Percentiles rank a stretch among this genome's conserved stretches.
phyloP scores from a whole-genome alignment of 2,329 filamentous ascomycete genomes.

The Scedosporium boydii region DNA sequence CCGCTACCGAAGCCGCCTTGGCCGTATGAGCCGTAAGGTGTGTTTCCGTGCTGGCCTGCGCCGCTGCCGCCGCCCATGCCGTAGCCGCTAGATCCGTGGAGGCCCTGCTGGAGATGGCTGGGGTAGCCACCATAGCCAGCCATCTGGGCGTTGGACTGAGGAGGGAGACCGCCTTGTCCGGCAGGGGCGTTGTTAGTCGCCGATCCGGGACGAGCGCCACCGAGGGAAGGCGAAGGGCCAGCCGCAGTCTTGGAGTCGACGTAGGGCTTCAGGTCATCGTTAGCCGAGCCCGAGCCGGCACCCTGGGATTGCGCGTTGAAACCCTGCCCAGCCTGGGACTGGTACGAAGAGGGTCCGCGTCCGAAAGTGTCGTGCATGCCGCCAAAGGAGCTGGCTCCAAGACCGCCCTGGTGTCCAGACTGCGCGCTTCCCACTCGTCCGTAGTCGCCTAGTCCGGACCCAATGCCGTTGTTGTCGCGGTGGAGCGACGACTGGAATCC shows the following conservation, averaged over 20 bases:
- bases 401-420: conserved; percentile 37
- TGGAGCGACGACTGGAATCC: conserved; percentile 45
- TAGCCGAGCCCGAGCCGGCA: conserved; percentile 25
- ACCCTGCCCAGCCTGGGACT: conserved; percentile 42
- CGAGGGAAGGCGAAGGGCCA: conserved; percentile 48
- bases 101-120: conserved; percentile 42
- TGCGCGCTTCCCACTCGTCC: conserved; percentile 38
- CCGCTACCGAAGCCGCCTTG: conserved; percentile 33
- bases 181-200: conserved; percentile 44
- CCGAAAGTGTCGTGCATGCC: conserved; percentile 46
- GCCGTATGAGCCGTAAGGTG: conserved; percentile 39
- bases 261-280: conserved; percentile 51
- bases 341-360: conserved; percentile 43
- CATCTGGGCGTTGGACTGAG: conserved; percentile 47
- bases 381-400: conserved; percentile 41
- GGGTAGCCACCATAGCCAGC: conserved; percentile 47
- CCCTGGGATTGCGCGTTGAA: conserved; percentile 43
- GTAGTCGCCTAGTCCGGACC: conserved; percentile 45
- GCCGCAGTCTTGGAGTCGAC: conserved; percentile 43
- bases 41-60: conserved; percentile 40
- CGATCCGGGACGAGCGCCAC: conserved; percentile 47
- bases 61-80: conserved; percentile 41
- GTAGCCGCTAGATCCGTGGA: conserved; percentile 46
- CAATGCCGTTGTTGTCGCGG: conserved; percentile 39
- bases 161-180: conserved; percentile 42